These are phyloP conservation scores for Hirsutella thompsonii DNA, from an alignment of 2,329 filamentous ascomycete species.

Conservation along the genomic window DNA sequence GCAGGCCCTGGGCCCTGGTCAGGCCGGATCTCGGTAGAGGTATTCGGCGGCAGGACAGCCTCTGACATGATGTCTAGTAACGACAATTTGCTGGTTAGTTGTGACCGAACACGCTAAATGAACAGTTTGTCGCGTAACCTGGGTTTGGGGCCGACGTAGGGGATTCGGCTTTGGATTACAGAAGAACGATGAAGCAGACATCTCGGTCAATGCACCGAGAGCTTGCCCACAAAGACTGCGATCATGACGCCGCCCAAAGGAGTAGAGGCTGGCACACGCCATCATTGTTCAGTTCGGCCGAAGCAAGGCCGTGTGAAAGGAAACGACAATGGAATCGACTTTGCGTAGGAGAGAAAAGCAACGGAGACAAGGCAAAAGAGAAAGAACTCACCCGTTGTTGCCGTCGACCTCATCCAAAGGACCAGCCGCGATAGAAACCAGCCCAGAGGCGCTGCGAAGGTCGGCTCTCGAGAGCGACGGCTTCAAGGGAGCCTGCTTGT, in stretches of 20 bases:
- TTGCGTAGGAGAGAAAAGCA: background rate
- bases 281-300: no score
- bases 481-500: background rate
- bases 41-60: slow-evolving; percentile 13
- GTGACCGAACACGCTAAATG: no score
- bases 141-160: no score
- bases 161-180: no score
- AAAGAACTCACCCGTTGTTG: slow-evolving; percentile 13
- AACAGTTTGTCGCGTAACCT: no score
- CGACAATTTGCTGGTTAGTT: background rate
- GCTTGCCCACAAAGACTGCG: no score
- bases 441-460: slow-evolving; percentile 13
- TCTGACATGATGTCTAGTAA: slow-evolving; percentile 19
- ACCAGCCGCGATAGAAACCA: slow-evolving; percentile 9
- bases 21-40: slow-evolving; percentile 18
- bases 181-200: no score
- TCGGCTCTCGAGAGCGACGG: slow-evolving; percentile 13
- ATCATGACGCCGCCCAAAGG: no score
- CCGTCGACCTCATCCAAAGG: slow-evolving; percentile 8
- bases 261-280: no score
- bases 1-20: slow-evolving; percentile 19
- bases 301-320: background rate
- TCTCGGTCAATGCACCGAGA: no score
- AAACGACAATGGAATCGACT: background rate
- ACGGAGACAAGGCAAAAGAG: background rate